These are phyloP conservation scores for Schwanniomyces sp. DNA, from an alignment of 805 yeast species.

Conservation along the genomic window DNA sequence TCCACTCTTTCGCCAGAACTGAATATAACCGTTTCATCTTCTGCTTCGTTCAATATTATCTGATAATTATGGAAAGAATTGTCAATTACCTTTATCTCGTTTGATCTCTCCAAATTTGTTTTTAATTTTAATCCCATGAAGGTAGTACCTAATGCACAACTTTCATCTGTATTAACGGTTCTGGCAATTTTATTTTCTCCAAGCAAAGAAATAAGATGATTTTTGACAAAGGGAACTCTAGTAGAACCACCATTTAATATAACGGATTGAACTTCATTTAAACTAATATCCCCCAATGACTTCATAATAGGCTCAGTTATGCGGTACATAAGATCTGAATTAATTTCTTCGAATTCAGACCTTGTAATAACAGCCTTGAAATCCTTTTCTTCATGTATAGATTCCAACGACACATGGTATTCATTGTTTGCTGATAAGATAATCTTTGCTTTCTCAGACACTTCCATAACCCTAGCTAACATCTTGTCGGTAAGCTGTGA, in stretches of 20 bases:
- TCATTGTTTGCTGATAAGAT: slow-evolving; percentile 87
- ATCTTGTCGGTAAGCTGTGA: slow-evolving; percentile 55
- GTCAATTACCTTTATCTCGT: slow-evolving; percentile 60
- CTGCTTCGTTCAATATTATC: slow-evolving; percentile 26
- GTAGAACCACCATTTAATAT: slow-evolving; percentile 89
- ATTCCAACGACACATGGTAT: slow-evolving; percentile 73
- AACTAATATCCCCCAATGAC: slow-evolving; percentile 35
- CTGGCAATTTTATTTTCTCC: slow-evolving; percentile 68
- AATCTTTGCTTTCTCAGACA: slow-evolving; percentile 86
- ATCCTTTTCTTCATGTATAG: slow-evolving; percentile 71
- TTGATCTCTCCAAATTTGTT: slow-evolving; percentile 63
- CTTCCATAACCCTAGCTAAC: slow-evolving; percentile 66
- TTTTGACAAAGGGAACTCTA: slow-evolving; percentile 85
- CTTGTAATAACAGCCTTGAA: slow-evolving; percentile 68
- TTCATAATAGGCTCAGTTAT: slow-evolving; percentile 55
- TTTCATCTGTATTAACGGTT: slow-evolving; percentile 93
- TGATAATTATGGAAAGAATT: slow-evolving; percentile 51
- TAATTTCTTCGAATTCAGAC: slow-evolving; percentile 71
- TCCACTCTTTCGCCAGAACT: slow-evolving; percentile 45
- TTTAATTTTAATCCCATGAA: slow-evolving; percentile 70
- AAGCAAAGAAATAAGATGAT: slow-evolving; percentile 50
- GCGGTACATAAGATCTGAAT: slow-evolving; percentile 44
- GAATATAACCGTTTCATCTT: slow-evolving; percentile 36
- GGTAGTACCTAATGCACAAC: slow-evolving; percentile 89
- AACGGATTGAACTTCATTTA: slow-evolving; percentile 54